phyloP scores from a whole-genome alignment of 2,329 filamentous ascomycete species.

The Diaporthe citrichinensis region DNA sequence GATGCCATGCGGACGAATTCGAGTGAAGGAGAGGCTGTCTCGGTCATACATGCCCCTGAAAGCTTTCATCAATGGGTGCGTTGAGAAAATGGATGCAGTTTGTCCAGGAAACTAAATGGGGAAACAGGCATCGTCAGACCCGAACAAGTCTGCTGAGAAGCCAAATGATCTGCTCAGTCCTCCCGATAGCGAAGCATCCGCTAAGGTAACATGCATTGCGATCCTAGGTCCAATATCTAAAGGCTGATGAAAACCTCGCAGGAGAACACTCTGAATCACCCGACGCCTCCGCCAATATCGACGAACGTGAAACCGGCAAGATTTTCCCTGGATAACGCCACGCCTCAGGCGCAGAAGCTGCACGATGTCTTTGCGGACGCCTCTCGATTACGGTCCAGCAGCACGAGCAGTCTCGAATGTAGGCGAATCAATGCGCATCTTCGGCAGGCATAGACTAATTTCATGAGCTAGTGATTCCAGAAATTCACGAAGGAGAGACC shows the following conservation, averaged over 20 bases:
- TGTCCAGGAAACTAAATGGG: constrained; percentile 44
- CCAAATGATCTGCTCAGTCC: constrained; percentile 54
- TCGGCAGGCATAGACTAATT: constrained; percentile 46
- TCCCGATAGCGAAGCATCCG: constrained; percentile 52
- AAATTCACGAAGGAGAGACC: constrained; percentile 62
- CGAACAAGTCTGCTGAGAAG: constrained; percentile 44
- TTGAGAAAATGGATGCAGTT: neutral
- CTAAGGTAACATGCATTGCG: constrained; percentile 50
- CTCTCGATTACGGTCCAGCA: constrained; percentile 73
- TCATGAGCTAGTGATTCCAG: constrained; percentile 64
- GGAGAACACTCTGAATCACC: constrained; percentile 56
- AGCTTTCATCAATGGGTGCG: constrained; percentile 86
- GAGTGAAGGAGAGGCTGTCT: constrained; percentile 86
- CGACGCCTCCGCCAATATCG: constrained; percentile 78
- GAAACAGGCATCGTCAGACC: constrained; percentile 55
- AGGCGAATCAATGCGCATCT: constrained; percentile 47
- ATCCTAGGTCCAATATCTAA: too few species aligned
- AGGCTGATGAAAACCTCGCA: neutral
- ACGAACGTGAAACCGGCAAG: constrained; percentile 78
- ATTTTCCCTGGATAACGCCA: constrained; percentile 78
- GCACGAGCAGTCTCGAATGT: constrained; percentile 85
- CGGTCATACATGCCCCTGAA: constrained; percentile 91
- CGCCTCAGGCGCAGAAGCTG: constrained; percentile 86
- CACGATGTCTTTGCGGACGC: constrained; percentile 77
- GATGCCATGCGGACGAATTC: constrained; percentile 70